Evolutionary conservation across 2,329 filamentous ascomycete genomes (phyloP).

Genomic region (Hymenotorrendiella dingleyae): DNA sequence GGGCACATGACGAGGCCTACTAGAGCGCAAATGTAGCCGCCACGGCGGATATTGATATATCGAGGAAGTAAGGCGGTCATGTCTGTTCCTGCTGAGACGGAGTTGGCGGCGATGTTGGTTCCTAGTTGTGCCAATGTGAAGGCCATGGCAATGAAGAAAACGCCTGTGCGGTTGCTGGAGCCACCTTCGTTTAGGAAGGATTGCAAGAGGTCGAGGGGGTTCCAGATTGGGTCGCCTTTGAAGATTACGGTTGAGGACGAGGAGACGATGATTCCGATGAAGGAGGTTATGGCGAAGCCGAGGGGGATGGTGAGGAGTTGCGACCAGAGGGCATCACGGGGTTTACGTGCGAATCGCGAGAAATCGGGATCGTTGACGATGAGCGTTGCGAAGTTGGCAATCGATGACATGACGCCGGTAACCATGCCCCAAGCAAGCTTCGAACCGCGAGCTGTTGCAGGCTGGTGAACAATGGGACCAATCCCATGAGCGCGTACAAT

Average conservation of each 20-base stretch:
- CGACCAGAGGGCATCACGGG: constrained; percentile 71
- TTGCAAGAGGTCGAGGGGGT: constrained; percentile 62
- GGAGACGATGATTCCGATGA: constrained; percentile 76
- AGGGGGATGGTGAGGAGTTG: constrained; percentile 70
- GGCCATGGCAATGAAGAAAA: constrained; percentile 65
- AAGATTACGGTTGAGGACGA: constrained; percentile 67
- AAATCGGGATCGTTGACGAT: constrained; percentile 81
- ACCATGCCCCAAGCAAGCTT: constrained; percentile 76
- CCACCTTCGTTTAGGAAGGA: constrained; percentile 64
- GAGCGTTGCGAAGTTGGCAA: constrained; percentile 85
- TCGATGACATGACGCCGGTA: constrained; percentile 79
- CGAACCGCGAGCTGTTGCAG: constrained; percentile 56
- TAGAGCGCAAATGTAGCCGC: constrained; percentile 76
- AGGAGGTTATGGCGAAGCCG: constrained; percentile 72
- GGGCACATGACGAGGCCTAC: constrained; percentile 84
- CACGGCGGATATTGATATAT: constrained; percentile 78
- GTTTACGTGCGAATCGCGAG: constrained; percentile 72
- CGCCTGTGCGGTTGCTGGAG: constrained; percentile 64
- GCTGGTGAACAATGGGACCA: constrained; percentile 73
- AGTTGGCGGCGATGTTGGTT: constrained; percentile 84
- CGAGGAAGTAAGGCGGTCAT: constrained; percentile 75
- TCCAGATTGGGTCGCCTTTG: constrained; percentile 60
- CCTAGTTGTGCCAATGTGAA: constrained; percentile 77
- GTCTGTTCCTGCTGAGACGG: constrained; percentile 70
- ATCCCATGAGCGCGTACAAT: constrained; percentile 75